phyloP scores from a whole-genome alignment of 257 asterid genomes.

The Capsicum chinense region DNA sequence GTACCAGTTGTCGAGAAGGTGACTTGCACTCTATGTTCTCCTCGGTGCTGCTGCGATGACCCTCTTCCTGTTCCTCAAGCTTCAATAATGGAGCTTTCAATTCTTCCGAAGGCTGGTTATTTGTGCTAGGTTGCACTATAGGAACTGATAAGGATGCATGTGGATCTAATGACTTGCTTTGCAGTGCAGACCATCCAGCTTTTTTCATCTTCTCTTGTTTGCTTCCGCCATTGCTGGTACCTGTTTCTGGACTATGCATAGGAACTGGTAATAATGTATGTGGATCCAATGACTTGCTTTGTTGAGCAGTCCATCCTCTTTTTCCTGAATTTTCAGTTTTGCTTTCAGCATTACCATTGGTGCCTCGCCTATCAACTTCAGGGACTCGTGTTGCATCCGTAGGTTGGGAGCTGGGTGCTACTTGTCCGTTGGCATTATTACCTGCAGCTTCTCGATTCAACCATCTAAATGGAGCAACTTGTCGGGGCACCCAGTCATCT shows the following conservation, averaged over 20 bases:
- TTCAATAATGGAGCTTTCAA: slow-evolving; percentile 51
- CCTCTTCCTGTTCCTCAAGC: slow-evolving; percentile 50
- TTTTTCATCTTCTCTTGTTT: slow-evolving; percentile 4
- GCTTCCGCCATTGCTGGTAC: slow-evolving; percentile 11
- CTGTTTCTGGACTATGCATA: slow-evolving; percentile 17
- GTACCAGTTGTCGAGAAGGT: slow-evolving; percentile 45
- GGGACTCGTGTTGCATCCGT: slow-evolving; percentile 37
- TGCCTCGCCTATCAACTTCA: slow-evolving; percentile 46
- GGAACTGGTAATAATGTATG: slow-evolving; percentile 45
- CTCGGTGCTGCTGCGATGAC: slow-evolving; percentile 36
- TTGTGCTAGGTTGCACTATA: slow-evolving; percentile 40
- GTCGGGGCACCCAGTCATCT: slow-evolving; percentile 89
- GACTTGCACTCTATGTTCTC: slow-evolving; percentile 37
- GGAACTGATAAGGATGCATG: slow-evolving; percentile 30
- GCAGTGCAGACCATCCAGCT: slow-evolving; percentile 15
- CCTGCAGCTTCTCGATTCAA: slow-evolving; percentile 55
- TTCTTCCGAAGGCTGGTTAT: slow-evolving; percentile 41
- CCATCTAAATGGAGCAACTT: slow-evolving; percentile 85
- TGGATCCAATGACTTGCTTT: slow-evolving; percentile 40
- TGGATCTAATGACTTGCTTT: slow-evolving; percentile 41
- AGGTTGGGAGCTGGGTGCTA: slow-evolving; percentile 46
- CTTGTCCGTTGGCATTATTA: slow-evolving; percentile 45
- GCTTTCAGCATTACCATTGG: slow-evolving; percentile 41
- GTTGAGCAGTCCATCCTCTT: slow-evolving; percentile 29
- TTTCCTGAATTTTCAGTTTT: slow-evolving; percentile 41